Evolutionary conservation across 306 rosid species (phyloP), one percentile per base, ranked within the genome.

Genomic region (Cucumis hystrix): DNA sequence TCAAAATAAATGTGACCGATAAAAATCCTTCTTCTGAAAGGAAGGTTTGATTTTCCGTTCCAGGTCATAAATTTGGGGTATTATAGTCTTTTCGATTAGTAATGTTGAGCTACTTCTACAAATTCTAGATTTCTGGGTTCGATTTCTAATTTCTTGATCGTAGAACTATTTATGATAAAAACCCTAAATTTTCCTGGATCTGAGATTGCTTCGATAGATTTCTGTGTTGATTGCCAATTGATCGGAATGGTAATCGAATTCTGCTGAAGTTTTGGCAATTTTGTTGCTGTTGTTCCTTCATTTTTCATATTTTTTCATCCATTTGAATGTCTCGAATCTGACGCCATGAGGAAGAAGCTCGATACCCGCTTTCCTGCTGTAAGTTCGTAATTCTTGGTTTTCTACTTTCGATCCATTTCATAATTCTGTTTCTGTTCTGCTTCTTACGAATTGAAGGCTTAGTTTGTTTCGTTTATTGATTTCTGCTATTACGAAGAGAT

Each of bases 361-460:
- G 97, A 91, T 79, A 93, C 98, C 67, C 96, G 98, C 83, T 93
- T 93, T 77, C 98, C 98, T 56, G 98, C 98, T 4, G 97, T 93
- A 86, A 88, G 96, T 89, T 13, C 52, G 54, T 74, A 79, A 12
- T 71, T 25, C 5, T 4, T 28, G 41, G 21, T 73, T 20, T 20
- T 14, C 0, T 41, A 52, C 40, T 75, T 79, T 68, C 58, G 21
- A 0, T 79, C 69, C 18, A 61, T 51, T 57, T 51, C 23, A 10
- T 37, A 65, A 4, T 71, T 37, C 55, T 83, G 76, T 75, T 71
- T 37, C 49, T 83, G 76, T 75, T 76, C 10, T 65, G 77, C 59
- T 66, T 58, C 75, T 73, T 3, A 41, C 66, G 69, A 79, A 82
- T 72, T 73, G 47, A 33, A 30, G 4, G 30, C 5, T 1, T 9